These are phyloP conservation scores for Solanum hybrid DNA, from an alignment of 305 asterid species.

Conservation along the genomic window DNA sequence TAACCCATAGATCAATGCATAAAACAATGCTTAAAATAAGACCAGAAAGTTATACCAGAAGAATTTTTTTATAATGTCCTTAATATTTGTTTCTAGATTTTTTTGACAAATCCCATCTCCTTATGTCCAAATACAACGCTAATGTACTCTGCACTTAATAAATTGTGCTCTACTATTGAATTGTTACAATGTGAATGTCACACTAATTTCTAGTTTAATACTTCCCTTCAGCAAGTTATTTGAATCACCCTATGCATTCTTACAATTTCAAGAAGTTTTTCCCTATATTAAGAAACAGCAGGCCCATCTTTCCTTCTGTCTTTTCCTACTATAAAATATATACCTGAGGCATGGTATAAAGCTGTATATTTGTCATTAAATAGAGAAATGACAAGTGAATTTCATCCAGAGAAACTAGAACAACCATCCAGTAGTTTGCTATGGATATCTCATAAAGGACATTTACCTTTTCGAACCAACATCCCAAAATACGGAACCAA, in stretches of 20 bases:
- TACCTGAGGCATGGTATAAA: not conserved
- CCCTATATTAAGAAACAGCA: not conserved
- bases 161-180: not conserved
- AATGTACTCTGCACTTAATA: not conserved
- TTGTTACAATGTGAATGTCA: not conserved
- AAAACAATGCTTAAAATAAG: not conserved
- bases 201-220: not conserved
- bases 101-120: not conserved
- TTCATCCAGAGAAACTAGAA: not conserved
- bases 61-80: not conserved
- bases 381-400: not conserved
- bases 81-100: not conserved
- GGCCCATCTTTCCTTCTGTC: not conserved
- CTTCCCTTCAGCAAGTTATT: not conserved
- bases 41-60: not conserved
- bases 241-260: not conserved
- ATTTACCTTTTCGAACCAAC: slow-evolving; percentile 66
- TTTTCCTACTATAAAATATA: not conserved
- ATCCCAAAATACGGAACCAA: slow-evolving; percentile 77
- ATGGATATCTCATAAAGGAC: not conserved
- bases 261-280: not conserved
- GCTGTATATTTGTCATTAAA: not conserved
- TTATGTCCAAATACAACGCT: not conserved
- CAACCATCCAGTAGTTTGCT: not conserved
- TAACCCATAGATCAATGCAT: not conserved